A percentile compares a stretch with the other conserved stretches of the same genome.
phyloP scores from a whole-genome alignment of 2,329 filamentous ascomycete genomes.

The Colletotrichum agaves region DNA sequence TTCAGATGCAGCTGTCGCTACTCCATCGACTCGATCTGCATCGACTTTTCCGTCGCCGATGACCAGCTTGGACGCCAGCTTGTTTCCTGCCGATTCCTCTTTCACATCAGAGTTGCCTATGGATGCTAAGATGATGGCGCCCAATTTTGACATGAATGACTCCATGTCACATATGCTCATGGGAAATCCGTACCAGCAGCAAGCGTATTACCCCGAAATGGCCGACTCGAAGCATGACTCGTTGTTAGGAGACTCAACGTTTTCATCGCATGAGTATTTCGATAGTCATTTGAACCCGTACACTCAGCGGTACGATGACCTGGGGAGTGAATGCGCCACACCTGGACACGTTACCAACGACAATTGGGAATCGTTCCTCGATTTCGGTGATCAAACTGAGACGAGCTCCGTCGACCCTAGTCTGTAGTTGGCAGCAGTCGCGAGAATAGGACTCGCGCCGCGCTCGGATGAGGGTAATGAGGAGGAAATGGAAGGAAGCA shows the following conservation, averaged over 20 bases:
- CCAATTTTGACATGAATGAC: conserved; percentile 46
- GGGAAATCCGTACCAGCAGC: conserved; percentile 29
- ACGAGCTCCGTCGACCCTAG: conserved; percentile 21
- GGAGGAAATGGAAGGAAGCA: conserved; percentile 22
- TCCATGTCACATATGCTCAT: conserved; percentile 37
- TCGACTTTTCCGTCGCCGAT: conserved; percentile 41
- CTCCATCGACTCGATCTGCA: conserved; percentile 39
- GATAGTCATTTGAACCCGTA: conserved; percentile 30
- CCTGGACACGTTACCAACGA: conserved; percentile 10
- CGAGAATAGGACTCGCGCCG: neutral
- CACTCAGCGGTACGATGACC: conserved; percentile 1
- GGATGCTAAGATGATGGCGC: conserved; percentile 55
- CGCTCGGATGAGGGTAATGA: conserved; percentile 43
- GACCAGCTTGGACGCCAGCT: conserved; percentile 39
- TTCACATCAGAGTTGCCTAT: conserved; percentile 56
- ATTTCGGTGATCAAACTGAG: conserved; percentile 39
- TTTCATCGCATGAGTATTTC: conserved; percentile 28
- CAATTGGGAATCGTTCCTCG: conserved; percentile 26
- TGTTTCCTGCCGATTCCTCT: conserved; percentile 45
- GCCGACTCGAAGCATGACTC: conserved; percentile 22
- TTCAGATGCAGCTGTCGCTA: conserved; percentile 32
- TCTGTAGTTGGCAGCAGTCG: neutral
- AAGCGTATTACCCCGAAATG: conserved; percentile 20
- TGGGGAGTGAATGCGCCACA: conserved; percentile 6
- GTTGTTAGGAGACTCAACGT: neutral